Percentiles rank a stretch among this genome's conserved stretches.
phyloP scores from a whole-genome alignment of 768 basidiomycete species.

The Boletellus ananas region DNA sequence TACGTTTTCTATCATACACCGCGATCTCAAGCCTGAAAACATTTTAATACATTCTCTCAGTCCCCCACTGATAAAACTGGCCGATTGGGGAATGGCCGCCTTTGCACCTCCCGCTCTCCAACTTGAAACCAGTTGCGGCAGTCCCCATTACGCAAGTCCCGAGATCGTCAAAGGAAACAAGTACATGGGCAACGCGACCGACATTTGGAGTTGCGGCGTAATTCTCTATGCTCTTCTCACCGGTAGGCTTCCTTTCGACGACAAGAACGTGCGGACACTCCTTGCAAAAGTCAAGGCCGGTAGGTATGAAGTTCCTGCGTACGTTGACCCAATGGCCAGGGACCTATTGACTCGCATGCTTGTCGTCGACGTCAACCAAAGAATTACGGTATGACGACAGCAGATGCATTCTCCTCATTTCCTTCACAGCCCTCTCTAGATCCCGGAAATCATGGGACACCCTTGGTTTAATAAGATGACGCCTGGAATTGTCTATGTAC shows the following conservation, averaged over 20 bases:
- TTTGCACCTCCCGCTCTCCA: constrained; percentile 82
- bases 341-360: constrained; percentile 87
- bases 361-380: constrained; percentile 71
- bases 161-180: constrained; percentile 91
- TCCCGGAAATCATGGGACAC: constrained; percentile 79
- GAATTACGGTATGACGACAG: constrained; percentile 65
- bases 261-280: constrained; percentile 75
- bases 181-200: constrained; percentile 86
- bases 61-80: constrained; percentile 88
- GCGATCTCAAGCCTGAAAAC: constrained; percentile 98
- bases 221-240: constrained; percentile 89
- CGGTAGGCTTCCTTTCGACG: constrained; percentile 90
- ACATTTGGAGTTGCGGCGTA: constrained; percentile 97
- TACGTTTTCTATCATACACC: constrained; percentile 95
- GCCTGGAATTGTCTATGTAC: constrained; percentile 44
- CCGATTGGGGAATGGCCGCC: constrained; percentile 98
- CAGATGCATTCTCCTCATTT: not conserved
- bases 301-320: constrained; percentile 76
- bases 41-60: constrained; percentile 82
- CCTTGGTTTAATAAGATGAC: constrained; percentile 71
- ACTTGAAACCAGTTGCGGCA: constrained; percentile 93
- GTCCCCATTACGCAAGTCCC: constrained; percentile 94
- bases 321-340: constrained; percentile 77
- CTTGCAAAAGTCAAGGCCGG: constrained; percentile 86
- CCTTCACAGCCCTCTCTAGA: constrained; percentile 43